These are phyloP conservation scores for Trichophyton simii DNA, from an alignment of 2,329 filamentous ascomycete genomes.

Conservation along the genomic window DNA sequence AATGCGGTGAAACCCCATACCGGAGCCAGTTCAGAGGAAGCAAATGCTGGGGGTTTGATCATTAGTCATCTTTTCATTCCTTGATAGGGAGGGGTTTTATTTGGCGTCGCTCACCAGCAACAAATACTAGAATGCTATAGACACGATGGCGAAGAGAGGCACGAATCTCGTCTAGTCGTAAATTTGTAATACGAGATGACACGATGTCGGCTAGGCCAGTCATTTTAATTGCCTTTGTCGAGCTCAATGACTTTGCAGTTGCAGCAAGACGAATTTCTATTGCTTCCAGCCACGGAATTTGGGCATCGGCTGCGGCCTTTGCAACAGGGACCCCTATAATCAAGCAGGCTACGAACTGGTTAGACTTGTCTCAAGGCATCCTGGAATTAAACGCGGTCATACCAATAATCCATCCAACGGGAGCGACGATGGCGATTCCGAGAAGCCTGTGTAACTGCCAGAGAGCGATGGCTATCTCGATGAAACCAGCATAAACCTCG, in stretches of 20 bases:
- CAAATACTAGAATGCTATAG: neutral
- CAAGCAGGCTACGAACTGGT: neutral
- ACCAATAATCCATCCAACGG: constrained; percentile 1
- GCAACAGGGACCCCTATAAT: neutral
- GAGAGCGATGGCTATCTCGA: constrained; percentile 4
- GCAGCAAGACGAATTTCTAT: neutral
- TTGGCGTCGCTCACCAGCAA: neutral
- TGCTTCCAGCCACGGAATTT: constrained; percentile 1
- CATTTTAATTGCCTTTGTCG: constrained; percentile 1
- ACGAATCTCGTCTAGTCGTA: neutral
- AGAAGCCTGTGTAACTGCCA: constrained; percentile 4
- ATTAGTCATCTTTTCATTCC: neutral
- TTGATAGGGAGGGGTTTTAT: neutral
- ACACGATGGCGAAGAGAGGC: constrained; percentile 1
- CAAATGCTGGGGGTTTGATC: neutral
- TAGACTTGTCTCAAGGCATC: neutral
- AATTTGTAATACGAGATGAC: neutral
- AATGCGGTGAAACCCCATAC: neutral
- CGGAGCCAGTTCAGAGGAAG: neutral
- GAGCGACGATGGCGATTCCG: neutral
- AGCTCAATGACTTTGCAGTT: neutral
- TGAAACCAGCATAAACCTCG: constrained; percentile 17
- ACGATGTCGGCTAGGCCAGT: neutral
- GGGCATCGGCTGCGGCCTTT: neutral
- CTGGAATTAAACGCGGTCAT: neutral